Base-by-base conservation (phyloP, 176 grass and related monocot genomes). In the Eleusine indica region DNA sequence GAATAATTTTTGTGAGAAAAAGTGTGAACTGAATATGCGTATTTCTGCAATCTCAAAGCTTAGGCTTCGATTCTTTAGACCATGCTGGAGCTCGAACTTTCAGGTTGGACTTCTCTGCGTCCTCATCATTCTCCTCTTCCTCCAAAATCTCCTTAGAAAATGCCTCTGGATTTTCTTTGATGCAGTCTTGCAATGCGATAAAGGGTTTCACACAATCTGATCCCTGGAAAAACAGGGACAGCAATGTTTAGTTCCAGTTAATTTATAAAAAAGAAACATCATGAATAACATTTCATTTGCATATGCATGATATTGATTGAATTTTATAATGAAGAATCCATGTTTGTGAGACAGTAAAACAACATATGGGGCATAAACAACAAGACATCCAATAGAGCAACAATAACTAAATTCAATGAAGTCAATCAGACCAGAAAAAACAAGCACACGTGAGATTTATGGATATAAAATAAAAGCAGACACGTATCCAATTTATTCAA, bases 71-170 rank as follows among this genome's bases (percentile, higher is more conserved):
- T 87, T 96, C 96, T 92, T 80, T 98, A 57, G 93, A 94, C 96
- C 96, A 98, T 60, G 77, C 72, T 39, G 96, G 96, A 81, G 87
- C 71, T 87, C 79, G 89, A 25, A 98, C 89, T 77, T 91, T 82
- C 83, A 88, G 82, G 66, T 92, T 74, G 25, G 70, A 86, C 14
- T 86, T 77, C 37, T 86, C 80, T 75, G 86, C 84, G 81, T 94
- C 93, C 49, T 88, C 70, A 17, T 94, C 89, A 51, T 90, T 86
- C 19, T 94, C 86, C 69, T 95, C 93, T 43, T 91, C 92, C 58
- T 91, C 91, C 66, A 94, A 77, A 81, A 98, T 74, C 82, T 93
- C 96, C 76, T 98, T 98, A 30, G 96, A 93, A 83, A 98, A 98
- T 58, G 93, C 93, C 89, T 88, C 67, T 78, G 96, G 87, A 53